Evolutionary conservation across 176 grass and related monocot genomes (phyloP).

Genomic region (Melocanna baccifera): DNA sequence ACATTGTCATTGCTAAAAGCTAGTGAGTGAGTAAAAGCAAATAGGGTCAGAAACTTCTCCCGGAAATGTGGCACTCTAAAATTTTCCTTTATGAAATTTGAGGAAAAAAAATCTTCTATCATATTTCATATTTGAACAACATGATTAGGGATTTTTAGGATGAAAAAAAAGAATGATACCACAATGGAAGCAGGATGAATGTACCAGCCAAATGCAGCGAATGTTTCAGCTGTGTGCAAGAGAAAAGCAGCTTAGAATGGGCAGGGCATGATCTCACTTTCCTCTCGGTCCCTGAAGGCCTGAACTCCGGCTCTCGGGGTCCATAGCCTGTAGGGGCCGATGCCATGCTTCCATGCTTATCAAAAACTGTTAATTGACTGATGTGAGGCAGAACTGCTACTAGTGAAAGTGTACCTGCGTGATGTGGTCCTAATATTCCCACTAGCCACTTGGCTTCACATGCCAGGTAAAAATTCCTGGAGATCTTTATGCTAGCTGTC

Average conservation of each 20-base stretch:
- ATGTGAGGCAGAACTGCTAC: slow-evolving; percentile 41
- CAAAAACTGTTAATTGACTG: slow-evolving; percentile 25
- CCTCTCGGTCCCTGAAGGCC: not conserved
- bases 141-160: too few relatives aligned
- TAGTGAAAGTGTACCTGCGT: slow-evolving; percentile 33
- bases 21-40: not conserved
- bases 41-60: not conserved
- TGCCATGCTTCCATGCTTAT: not conserved
- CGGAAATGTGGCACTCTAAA: not conserved
- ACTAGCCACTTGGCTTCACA: slow-evolving; percentile 13
- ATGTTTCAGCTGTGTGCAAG: not conserved
- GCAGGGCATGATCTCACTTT: slow-evolving; percentile 8
- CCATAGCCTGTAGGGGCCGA: slow-evolving; percentile 24
- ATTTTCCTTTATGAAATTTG: not conserved
- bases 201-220: not conserved
- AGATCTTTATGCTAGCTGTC: slow-evolving; percentile 19
- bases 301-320: not conserved
- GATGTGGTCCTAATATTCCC: slow-evolving; percentile 44
- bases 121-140: too few relatives aligned
- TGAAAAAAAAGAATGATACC: not conserved
- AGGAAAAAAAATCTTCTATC: too few relatives aligned
- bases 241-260: not conserved
- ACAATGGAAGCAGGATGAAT: not conserved
- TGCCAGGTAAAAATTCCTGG: not conserved
- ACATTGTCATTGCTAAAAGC: slow-evolving; percentile 34